Conservation (phyloP, 805 yeast genomes). For the Candida glaebosa region DNA sequence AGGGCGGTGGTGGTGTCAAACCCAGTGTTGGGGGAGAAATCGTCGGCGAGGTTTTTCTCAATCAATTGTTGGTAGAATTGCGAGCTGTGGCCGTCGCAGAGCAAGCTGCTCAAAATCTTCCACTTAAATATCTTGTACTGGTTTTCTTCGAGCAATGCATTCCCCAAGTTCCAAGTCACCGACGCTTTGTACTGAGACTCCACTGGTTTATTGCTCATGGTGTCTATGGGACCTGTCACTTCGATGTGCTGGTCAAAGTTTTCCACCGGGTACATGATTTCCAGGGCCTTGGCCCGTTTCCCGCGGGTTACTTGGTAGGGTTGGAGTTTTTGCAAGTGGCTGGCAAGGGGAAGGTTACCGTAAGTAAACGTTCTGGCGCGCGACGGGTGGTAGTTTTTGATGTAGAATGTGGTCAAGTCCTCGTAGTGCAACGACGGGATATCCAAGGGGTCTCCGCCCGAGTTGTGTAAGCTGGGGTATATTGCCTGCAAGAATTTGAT, state of each 20-base stretch:
- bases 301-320: slow-evolving; percentile 53
- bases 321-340: slow-evolving; percentile 57
- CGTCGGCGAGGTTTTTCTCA: slow-evolving; percentile 81
- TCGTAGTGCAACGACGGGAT: slow-evolving; percentile 74
- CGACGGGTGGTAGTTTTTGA: slow-evolving; percentile 79
- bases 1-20: slow-evolving; percentile 76
- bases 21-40: slow-evolving; percentile 85
- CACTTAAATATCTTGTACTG: slow-evolving; percentile 68
- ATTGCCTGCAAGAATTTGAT: slow-evolving; percentile 78
- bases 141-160: slow-evolving; percentile 50
- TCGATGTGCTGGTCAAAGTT: slow-evolving; percentile 20
- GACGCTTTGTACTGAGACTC: slow-evolving; percentile 77
- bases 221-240: slow-evolving; percentile 73
- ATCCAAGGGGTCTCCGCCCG: slow-evolving; percentile 89
- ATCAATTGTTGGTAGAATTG: slow-evolving; percentile 84
- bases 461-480: slow-evolving; percentile 80
- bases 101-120: slow-evolving; percentile 63
- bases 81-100: slow-evolving; percentile 90
- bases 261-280: slow-evolving; percentile 46
- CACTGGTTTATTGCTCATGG: slow-evolving; percentile 49
- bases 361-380: slow-evolving; percentile 85
- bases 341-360: slow-evolving; percentile 67
- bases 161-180: slow-evolving; percentile 84
- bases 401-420: slow-evolving; percentile 76
- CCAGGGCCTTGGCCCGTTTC: slow-evolving; percentile 29